A percentile compares a stretch with the other conserved stretches of the same genome.
Evolutionary conservation across 1,139 yeast genomes (phyloP).

Genomic region (Blastobotrys apis): DNA sequence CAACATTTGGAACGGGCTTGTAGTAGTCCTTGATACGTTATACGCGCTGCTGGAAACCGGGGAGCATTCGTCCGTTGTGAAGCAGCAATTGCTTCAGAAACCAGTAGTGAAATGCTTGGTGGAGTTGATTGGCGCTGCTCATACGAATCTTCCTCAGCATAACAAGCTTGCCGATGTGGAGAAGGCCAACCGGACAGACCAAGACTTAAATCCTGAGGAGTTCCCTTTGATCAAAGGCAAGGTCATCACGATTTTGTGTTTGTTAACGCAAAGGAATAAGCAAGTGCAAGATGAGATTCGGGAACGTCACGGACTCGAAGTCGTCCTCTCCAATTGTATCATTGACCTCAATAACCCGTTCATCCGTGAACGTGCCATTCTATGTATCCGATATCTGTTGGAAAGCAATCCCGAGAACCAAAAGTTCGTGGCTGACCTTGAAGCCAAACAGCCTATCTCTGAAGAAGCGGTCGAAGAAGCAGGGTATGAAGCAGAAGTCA

Average conservation of each 20-base stretch:
- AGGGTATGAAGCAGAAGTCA: constrained; percentile 56
- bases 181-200: constrained; percentile 7
- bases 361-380: constrained; percentile 77
- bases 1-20: constrained; percentile 19
- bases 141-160: constrained; percentile 26
- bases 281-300: constrained; percentile 66
- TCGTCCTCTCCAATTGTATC: constrained; percentile 73
- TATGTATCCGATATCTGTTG: constrained; percentile 68
- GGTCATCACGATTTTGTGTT: constrained; percentile 27
- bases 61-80: neutral
- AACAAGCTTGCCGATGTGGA: constrained; percentile 26
- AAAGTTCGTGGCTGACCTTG: constrained; percentile 60
- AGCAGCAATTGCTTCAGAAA: neutral
- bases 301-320: constrained; percentile 60
- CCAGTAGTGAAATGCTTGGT: constrained; percentile 18
- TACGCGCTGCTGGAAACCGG: constrained; percentile 17
- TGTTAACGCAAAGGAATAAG: constrained; percentile 45
- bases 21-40: constrained; percentile 19
- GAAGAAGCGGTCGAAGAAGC: constrained; percentile 50
- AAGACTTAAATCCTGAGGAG: constrained; percentile 21
- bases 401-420: constrained; percentile 66
- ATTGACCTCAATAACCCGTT: constrained; percentile 82
- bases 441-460: constrained; percentile 51
- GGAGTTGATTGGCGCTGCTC: constrained; percentile 25
- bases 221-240: constrained; percentile 33